phyloP scores from a whole-genome alignment of 2,329 filamentous ascomycete genomes.

The Sordariomycetes sp. region DNA sequence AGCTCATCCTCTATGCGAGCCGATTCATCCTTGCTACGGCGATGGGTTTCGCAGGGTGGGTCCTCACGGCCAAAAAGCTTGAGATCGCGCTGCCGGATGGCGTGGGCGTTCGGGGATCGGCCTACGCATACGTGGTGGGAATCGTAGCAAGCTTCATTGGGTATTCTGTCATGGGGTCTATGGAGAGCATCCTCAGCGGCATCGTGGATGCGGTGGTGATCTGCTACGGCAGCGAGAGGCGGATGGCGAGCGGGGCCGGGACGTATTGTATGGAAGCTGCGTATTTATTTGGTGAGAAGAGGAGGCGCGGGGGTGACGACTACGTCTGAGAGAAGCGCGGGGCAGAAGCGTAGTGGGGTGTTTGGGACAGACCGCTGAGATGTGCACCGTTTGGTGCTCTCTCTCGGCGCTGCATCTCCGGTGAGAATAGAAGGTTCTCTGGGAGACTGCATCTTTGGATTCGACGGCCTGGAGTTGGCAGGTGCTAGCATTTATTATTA shows the following conservation, averaged over 20 bases:
- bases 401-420: not conserved
- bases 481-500: not conserved
- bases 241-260: constrained; percentile 53
- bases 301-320: constrained; percentile 10
- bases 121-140: constrained; percentile 92
- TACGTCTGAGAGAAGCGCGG: constrained; percentile 1
- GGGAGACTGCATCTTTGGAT: not conserved
- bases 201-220: constrained; percentile 83
- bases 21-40: constrained; percentile 84
- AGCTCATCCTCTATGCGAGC: constrained; percentile 82
- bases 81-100: constrained; percentile 46
- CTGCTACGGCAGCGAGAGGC: constrained; percentile 86
- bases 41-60: constrained; percentile 93
- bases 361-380: not conserved
- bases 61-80: constrained; percentile 76
- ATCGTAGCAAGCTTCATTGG: constrained; percentile 89
- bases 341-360: not conserved
- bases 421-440: not conserved
- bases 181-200: constrained; percentile 79
- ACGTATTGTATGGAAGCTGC: constrained; percentile 89
- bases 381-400: not conserved
- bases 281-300: constrained; percentile 68
- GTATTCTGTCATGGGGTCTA: constrained; percentile 83
- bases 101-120: constrained; percentile 57
- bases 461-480: not conserved